Evolutionary conservation across 2,329 filamentous ascomycete species (phyloP).

Genomic region (Chaetoscypha palmicola): DNA sequence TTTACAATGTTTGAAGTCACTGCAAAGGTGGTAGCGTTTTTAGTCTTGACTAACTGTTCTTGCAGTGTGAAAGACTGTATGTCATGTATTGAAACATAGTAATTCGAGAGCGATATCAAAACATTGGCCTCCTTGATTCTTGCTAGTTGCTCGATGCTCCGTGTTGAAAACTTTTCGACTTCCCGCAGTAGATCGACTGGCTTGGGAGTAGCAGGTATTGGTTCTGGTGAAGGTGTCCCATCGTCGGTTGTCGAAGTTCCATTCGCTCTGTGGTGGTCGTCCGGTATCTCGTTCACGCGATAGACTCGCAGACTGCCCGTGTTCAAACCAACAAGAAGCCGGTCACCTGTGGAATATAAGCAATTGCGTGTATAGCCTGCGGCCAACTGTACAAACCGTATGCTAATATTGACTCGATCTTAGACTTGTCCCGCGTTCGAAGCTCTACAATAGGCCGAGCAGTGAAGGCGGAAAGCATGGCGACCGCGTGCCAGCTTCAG

Average conservation of each 20-base stretch:
- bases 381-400: conserved; percentile 52
- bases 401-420: conserved; percentile 90
- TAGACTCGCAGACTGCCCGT: conserved; percentile 86
- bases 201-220: conserved; percentile 35
- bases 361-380: background rate
- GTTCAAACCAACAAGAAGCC: conserved; percentile 85
- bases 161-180: conserved; percentile 86
- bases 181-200: conserved; percentile 83
- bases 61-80: conserved; percentile 75
- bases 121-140: conserved; percentile 93
- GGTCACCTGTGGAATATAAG: conserved; percentile 56
- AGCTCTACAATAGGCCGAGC: conserved; percentile 96
- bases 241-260: conserved; percentile 31
- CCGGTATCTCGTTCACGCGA: conserved; percentile 66
- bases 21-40: conserved; percentile 83
- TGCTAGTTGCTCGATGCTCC: conserved; percentile 86
- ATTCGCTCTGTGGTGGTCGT: conserved; percentile 35
- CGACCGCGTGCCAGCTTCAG: conserved; percentile 29
- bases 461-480: conserved; percentile 96
- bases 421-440: conserved; percentile 88
- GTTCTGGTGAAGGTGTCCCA: conserved; percentile 22
- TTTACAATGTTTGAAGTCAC: conserved; percentile 95
- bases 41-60: conserved; percentile 73
- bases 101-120: conserved; percentile 85
- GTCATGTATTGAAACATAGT: conserved; percentile 83